Conservation (phyloP, 2,329 filamentous ascomycete species). For the Ceratocystis ficicola region DNA sequence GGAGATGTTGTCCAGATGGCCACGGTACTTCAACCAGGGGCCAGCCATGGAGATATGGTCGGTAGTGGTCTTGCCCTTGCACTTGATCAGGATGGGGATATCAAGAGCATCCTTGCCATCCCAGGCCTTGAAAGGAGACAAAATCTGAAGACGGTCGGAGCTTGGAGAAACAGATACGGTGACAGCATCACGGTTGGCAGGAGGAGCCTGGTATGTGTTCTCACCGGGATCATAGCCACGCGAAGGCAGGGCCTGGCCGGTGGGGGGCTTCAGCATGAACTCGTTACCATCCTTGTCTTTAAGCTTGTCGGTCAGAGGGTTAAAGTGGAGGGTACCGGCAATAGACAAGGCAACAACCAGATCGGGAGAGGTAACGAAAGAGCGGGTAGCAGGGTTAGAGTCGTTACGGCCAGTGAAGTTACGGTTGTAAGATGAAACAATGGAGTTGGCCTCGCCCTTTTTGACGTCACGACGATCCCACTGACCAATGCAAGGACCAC, state of each 20-base stretch:
- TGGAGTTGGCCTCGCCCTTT: slow-evolving; percentile 93
- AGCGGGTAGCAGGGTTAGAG: slow-evolving; percentile 86
- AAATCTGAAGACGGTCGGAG: slow-evolving; percentile 88
- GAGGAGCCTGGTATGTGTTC: slow-evolving; percentile 93
- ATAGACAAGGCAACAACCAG: slow-evolving; percentile 77
- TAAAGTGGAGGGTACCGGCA: slow-evolving; percentile 79
- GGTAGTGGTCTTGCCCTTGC: slow-evolving; percentile 89
- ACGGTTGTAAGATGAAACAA: slow-evolving; percentile 98
- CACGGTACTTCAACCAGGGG: slow-evolving; percentile 97
- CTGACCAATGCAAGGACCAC: slow-evolving; percentile 84
- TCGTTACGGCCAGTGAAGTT: slow-evolving; percentile 99
- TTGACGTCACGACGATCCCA: slow-evolving; percentile 90
- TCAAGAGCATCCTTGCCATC: slow-evolving; percentile 78
- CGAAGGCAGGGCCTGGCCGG: slow-evolving; percentile 66
- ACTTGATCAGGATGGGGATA: slow-evolving; percentile 91
- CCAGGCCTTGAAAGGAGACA: slow-evolving; percentile 77
- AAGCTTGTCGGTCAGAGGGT: slow-evolving; percentile 81
- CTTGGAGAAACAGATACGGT: slow-evolving; percentile 71
- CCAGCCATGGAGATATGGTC: slow-evolving; percentile 97
- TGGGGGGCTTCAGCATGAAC: slow-evolving; percentile 72
- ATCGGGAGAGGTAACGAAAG: slow-evolving; percentile 84
- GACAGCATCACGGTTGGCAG: slow-evolving; percentile 60
- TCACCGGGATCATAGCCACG: slow-evolving; percentile 80
- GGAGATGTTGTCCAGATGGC: slow-evolving; percentile 97
- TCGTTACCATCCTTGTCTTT: slow-evolving; percentile 95